Evolutionary conservation across 768 basidiomycete genomes (phyloP), one percentile per base, ranked within the genome.

Genomic region (Podaxis sp.): DNA sequence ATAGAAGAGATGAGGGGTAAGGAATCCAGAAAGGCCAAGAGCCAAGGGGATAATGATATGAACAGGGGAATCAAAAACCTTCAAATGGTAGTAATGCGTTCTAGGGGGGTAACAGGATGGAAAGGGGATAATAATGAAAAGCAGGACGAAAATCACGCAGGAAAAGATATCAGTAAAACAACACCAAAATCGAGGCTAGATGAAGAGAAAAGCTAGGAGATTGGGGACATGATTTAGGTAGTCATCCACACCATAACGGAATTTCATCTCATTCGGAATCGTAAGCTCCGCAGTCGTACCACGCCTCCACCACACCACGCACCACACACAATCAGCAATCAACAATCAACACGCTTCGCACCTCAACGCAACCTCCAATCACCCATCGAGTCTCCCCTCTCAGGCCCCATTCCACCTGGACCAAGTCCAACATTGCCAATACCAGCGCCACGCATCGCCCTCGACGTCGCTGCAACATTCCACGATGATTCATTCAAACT

Each of bases 401-500:
- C 56, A 36, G 53, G 60, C 4, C 60, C 60, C 11, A 62, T 33
- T 17, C 65, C 66, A 44, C 56, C 55, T 4, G 41, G 15, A 15
- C 46, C 58, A 36, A 51, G 24, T 12, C 56, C 64, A 7, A 58
- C 61, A 64, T 40, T 48, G 5, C 61, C 52, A 38, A 53, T 37
- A 22, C 58, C 65, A 33, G 56, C 44, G 15, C 60, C 64, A 24
- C 65, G 59, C 53, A 62, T 63, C 0, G 48, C 66, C 13, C 60
- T 62, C 40, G 62, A 41, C 15, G 63, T 26, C 36, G 61, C 54
- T 20, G 62, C 64, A 33, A 60, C 67, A 30, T 77, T 78, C 84
- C 82, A 60, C 12, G 59, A 24, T 33, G 50, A 41, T 30, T 54
- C 60, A 53, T 46, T 36, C 52, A 52, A 84, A 68, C 82, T 85